Evolutionary conservation across 2,329 filamentous ascomycete species (phyloP).

Genomic region (Beauveria australis): DNA sequence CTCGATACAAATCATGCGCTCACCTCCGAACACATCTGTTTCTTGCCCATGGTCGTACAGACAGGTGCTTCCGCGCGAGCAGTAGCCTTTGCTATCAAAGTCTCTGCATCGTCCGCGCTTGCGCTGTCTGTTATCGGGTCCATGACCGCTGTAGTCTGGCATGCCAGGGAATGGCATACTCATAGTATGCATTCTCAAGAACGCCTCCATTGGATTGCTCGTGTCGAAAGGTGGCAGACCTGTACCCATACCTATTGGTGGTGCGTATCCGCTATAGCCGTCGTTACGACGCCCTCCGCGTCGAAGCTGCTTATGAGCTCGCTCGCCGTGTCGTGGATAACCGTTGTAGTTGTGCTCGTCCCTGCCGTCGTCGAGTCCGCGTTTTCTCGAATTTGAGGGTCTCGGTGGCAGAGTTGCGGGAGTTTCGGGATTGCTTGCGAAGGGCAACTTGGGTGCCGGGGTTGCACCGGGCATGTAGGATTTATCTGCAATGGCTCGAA

Average conservation of each 20-base stretch:
- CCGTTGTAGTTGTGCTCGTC: constrained; percentile 17
- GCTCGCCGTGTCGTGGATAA: constrained; percentile 25
- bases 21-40: constrained; percentile 21
- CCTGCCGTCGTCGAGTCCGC: constrained; percentile 25
- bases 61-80: constrained; percentile 58
- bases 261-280: constrained; percentile 14
- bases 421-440: background rate
- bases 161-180: constrained; percentile 34
- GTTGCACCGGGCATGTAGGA: constrained; percentile 50
- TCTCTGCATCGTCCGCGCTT: constrained; percentile 53
- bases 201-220: constrained; percentile 51
- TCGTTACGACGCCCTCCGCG: constrained; percentile 35
- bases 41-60: constrained; percentile 60
- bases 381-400: constrained; percentile 22
- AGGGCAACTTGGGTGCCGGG: constrained; percentile 27
- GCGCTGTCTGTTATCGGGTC: constrained; percentile 21
- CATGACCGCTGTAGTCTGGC: constrained; percentile 29
- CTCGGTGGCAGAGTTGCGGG: constrained; percentile 15
- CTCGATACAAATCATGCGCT: background rate
- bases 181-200: constrained; percentile 54
- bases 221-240: constrained; percentile 45
- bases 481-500: constrained; percentile 55
- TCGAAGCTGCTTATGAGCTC: constrained; percentile 52
- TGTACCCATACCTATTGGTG: background rate
- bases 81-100: constrained; percentile 67